phyloP scores from a whole-genome alignment of 768 basidiomycete genomes.

The Suillus variegatus region DNA sequence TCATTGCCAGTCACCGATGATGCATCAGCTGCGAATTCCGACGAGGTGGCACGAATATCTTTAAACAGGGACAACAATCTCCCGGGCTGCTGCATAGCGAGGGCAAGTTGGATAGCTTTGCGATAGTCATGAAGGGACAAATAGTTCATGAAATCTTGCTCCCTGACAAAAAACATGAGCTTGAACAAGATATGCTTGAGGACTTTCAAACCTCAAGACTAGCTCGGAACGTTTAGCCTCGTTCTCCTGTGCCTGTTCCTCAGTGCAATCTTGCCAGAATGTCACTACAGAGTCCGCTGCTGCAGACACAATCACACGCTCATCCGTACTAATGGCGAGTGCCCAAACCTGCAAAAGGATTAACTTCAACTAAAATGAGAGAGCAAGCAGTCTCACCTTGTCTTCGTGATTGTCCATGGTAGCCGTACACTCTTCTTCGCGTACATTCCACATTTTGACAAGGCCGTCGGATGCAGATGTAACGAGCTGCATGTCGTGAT shows the following conservation, averaged over 20 bases:
- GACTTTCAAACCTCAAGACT: slow-evolving; percentile 71
- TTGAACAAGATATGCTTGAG: not conserved
- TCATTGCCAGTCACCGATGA: slow-evolving; percentile 64
- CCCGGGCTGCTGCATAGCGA: slow-evolving; percentile 93
- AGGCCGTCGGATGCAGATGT: slow-evolving; percentile 93
- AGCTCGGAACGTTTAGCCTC: slow-evolving; percentile 69
- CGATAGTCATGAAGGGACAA: slow-evolving; percentile 86
- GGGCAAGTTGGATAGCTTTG: slow-evolving; percentile 86
- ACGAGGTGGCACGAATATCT: slow-evolving; percentile 45
- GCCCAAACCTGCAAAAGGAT: slow-evolving; percentile 85
- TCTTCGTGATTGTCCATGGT: slow-evolving; percentile 98
- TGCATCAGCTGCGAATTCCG: slow-evolving; percentile 15
- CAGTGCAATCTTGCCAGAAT: slow-evolving; percentile 95
- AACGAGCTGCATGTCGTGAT: slow-evolving; percentile 80
- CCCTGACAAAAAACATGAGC: slow-evolving; percentile 49
- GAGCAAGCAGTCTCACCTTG: slow-evolving; percentile 57
- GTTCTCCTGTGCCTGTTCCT: slow-evolving; percentile 75
- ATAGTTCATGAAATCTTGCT: slow-evolving; percentile 95
- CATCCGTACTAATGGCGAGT: slow-evolving; percentile 78
- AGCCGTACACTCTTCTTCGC: slow-evolving; percentile 80
- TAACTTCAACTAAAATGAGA: slow-evolving; percentile 6
- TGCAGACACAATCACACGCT: slow-evolving; percentile 84
- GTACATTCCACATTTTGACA: slow-evolving; percentile 93
- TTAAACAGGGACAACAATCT: slow-evolving; percentile 80
- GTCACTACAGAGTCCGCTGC: slow-evolving; percentile 96